Conservation (phyloP, 306 rosid species). For the Glycine tomentella region DNA sequence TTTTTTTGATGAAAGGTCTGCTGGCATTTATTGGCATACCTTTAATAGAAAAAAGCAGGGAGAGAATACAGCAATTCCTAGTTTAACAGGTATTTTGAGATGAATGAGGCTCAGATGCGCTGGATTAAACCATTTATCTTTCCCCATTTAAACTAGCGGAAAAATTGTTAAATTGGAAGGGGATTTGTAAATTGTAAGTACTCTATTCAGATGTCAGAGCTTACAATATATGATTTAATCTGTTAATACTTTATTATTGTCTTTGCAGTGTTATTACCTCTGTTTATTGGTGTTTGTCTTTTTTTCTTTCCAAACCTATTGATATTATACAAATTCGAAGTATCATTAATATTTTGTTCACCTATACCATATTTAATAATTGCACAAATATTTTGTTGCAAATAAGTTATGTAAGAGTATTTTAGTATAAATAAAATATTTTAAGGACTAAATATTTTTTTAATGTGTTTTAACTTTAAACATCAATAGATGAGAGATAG, state of each 20-base stretch:
- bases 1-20: conserved; percentile 6
- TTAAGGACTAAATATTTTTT: background rate
- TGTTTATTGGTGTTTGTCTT: no score
- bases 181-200: conserved; percentile 38
- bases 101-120: conserved; percentile 13
- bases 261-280: background rate
- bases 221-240: background rate
- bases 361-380: background rate
- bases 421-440: background rate
- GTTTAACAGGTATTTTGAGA: conserved; percentile 4
- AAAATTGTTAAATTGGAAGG: conserved; percentile 24
- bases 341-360: background rate
- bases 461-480: background rate
- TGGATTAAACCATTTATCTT: background rate
- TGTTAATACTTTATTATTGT: background rate
- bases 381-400: background rate
- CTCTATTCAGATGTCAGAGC: conserved; percentile 18
- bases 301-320: no score
- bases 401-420: background rate
- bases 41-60: background rate
- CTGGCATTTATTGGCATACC: conserved; percentile 10
- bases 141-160: background rate
- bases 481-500: background rate
- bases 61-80: conserved; percentile 13
- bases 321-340: background rate